These are phyloP conservation scores for Cryptosporidium sp. DNA, from an alignment of 169 alveolate genomes.

Conservation along the genomic window DNA sequence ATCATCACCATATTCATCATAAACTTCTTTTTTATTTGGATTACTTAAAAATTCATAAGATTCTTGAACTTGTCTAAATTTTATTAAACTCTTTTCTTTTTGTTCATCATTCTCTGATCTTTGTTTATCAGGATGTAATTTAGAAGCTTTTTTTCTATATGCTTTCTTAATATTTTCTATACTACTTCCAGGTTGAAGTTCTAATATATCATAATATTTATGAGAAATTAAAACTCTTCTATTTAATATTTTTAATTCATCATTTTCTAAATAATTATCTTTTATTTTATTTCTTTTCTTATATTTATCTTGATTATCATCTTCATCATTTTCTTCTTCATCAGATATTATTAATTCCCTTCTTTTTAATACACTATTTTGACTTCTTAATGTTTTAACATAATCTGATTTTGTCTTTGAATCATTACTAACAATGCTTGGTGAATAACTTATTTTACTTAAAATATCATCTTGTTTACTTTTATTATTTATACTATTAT, in stretches of 20 bases:
- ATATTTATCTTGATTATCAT: not conserved
- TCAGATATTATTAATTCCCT: not conserved
- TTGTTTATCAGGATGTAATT: conserved; percentile 42
- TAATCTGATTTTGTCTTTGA: conserved; percentile 1
- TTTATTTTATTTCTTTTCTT: not conserved
- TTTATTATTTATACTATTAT: not conserved
- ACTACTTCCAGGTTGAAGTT: not conserved
- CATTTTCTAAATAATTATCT: not conserved
- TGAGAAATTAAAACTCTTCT: conserved; percentile 7
- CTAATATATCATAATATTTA: conserved; percentile 39
- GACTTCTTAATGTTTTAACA: not conserved
- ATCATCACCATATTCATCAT: conserved; percentile 64
- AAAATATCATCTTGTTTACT: not conserved
- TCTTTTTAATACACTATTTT: not conserved
- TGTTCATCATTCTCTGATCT: not conserved
- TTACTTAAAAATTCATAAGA: conserved; percentile 58
- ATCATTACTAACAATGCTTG: not conserved
- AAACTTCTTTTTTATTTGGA: conserved; percentile 47
- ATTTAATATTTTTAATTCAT: not conserved
- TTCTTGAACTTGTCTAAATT: conserved; percentile 28
- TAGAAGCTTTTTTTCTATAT: conserved; percentile 51
- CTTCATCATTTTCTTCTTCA: not conserved
- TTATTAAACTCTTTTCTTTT: not conserved
- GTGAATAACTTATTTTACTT: not conserved
- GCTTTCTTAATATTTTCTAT: conserved; percentile 14